Evolutionary conservation across 139 green algal species (phyloP).

Genomic region (Yamagishiella unicocca): DNA sequence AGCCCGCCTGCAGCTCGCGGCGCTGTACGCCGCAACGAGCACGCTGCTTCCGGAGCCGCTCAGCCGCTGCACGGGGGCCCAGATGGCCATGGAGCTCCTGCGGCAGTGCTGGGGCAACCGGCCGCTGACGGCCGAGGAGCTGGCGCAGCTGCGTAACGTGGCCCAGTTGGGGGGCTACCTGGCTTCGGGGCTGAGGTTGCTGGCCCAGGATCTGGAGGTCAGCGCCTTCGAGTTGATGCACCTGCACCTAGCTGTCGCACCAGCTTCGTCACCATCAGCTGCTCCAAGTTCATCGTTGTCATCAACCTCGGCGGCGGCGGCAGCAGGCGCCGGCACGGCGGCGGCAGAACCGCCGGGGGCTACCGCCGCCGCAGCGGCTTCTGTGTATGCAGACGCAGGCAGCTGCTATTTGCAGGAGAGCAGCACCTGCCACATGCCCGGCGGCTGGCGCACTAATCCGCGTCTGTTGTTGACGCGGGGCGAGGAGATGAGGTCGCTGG

Average conservation of each 20-base stretch:
- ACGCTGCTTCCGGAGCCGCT: conserved; percentile 65
- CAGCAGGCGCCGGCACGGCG: neutral
- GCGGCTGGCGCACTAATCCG: conserved; percentile 3
- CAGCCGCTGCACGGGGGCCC: conserved; percentile 59
- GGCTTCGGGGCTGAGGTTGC: conserved; percentile 55
- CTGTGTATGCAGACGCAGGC: neutral
- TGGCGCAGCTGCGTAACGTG: conserved; percentile 43
- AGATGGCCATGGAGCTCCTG: conserved; percentile 66
- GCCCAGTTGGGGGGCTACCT: conserved; percentile 43
- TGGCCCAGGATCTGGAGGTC: conserved; percentile 50
- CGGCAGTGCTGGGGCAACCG: conserved; percentile 61
- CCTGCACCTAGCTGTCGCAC: neutral
- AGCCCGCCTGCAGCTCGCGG: conserved; percentile 73
- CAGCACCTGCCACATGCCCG: neutral
- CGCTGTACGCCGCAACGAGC: conserved; percentile 70
- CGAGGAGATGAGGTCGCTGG: neutral
- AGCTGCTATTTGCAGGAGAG: neutral
- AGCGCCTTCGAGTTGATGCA: conserved; percentile 51
- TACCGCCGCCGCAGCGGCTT: neutral
- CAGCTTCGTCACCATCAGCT: too few species aligned
- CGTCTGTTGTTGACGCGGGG: neutral
- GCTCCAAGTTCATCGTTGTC: too few species aligned
- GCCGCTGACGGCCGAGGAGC: conserved; percentile 54
- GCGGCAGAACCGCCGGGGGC: too few species aligned
- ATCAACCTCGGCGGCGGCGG: neutral